Base-by-base conservation (phyloP, 306 rosid species). In the Corylus heterophylla region DNA sequence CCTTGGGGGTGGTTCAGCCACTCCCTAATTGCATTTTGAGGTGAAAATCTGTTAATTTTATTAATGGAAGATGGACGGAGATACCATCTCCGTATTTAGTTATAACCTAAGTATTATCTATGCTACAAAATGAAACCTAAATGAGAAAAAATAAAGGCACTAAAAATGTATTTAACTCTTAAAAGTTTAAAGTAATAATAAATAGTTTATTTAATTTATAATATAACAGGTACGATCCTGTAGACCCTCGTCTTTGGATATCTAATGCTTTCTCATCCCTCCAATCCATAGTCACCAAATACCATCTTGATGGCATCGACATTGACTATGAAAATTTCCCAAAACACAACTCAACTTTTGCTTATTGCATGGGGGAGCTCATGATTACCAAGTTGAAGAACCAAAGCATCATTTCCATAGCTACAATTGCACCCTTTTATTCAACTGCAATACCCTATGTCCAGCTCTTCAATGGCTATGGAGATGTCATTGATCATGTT, bases 231-330 rank as follows among this genome's bases (percentile, higher is more conserved):
- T 42, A 79, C 50, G 68, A 85, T 52, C 92, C 90, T 0, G 35
- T 7, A 22, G 25, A 88, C 62, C 86, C 82, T 3, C 56, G 80
- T 1, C 54, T 35, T 11, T 90, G 92, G 95, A 79, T 90, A 42
- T 55, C 84, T 49, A 88, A 84, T 31, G 95, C 90, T 16, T 83
- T 90, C 79, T 52, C 84, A 5, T 85, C 91, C 18, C 84, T 90
- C 4, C 42, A 54, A 69, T 72, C 86, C 62, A 42, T 85, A 1
- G 58, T 61, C 12, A 20, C 35, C 76, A 3, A 74, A 54, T 87
- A 86, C 83, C 80, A 87, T 71, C 90, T 91, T 17, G 93, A 85
- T 29, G 91, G 90, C 73, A 86, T 87, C 29, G 89, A 84, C 80
- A 63, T 82, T 13, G 93, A 91, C 81, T 89, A 86, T 3, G 93